Evolutionary conservation across 768 basidiomycete species (phyloP), one percentile per base, ranked within the genome.

Genomic region (Tulasnella sp.): DNA sequence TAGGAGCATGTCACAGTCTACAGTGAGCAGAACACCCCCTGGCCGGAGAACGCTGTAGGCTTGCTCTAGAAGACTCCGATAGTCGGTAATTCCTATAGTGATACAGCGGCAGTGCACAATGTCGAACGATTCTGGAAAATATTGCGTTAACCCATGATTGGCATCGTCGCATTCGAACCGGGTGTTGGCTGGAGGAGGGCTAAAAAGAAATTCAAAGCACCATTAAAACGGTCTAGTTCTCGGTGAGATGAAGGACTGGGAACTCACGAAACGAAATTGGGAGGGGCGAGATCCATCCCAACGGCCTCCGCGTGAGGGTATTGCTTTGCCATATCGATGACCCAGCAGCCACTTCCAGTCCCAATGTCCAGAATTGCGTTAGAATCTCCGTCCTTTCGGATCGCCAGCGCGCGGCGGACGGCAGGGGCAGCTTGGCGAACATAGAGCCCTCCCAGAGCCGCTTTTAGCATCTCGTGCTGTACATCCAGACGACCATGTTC

Each of bases 91-190:
- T 10, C 75, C 75, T 13, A 42, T 61, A 26, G 75, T 42, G 75
- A 76, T 76, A 26, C 40, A 35, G 32, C 75, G 75, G 55, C 2
- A 18, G 26, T 76, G 75, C 7, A 76, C 75, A 11, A 76, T 29
- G 16, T 76, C 57, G 37, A 76, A 76, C 42, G 75, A 67, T 46
- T 76, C 57, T 3, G 51, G 29, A 39, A 55, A 76, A 32, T 76
- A 57, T 11, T 67, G 61, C 5, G 61, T 35, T 9, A 67, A 35
- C 5, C 61, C 61, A 20, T 9, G 75, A 76, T 61, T 76, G 3
- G 44, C 75, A 39, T 76, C 75, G 42, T 76, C 75, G 57, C 55
- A 67, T 40, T 76, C 75, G 42, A 76, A 76, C 4, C 42, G 29
- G n/a, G 46, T 23, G 75, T 76, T 76, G 9, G 1, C n/a, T 29